Base-by-base conservation (phyloP, 2,329 filamentous ascomycete species). In the Phyllosticta capitalensis region DNA sequence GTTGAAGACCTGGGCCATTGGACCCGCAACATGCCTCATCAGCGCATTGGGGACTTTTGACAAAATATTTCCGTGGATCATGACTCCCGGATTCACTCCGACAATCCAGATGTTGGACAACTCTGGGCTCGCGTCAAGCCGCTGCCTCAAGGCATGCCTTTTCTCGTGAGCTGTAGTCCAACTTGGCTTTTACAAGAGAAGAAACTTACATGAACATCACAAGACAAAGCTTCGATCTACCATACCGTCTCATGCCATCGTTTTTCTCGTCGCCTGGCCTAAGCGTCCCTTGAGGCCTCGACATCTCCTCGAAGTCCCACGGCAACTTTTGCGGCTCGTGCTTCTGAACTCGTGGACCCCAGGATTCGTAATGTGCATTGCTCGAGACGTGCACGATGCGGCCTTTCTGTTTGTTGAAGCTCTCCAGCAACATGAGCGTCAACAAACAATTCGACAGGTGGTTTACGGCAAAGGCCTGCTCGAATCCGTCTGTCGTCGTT, bases 361-460 rank as follows among this genome's bases (percentile, higher is more conserved):
- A 33, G 17, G 28, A 45, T 10, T 38, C 50, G 5, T 64, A 58
- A 54, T 66, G 64, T 5, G 61, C 53, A 56, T 59, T 54, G 59
- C 65, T 66, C 7, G 63, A 62, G 22, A 67, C 26, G 14, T 63
- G n/a, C 49, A 56, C 38, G 61, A 67, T 58, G 62, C 59, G 50
- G 60, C 64, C 65, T 5, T 45, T 33, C 20, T 66, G 55, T 5
- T 59, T 58, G 51, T 68, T 64, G 63, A 68, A 63, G 53, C 64
- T 66, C 45, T 64, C 55, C 17, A 68, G 61, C 52, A 68, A 53
- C 12, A 67, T 61, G 17, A 67, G 56, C 22, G 60, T 60, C n/a
- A 68, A 58, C 50, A 67, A 55, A 61, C 62, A 66, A 28, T 67
- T 60, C 30, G 65, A 62, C 12, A 68, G 56, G 51, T 67, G 64